Conservation (phyloP, 768 basidiomycete genomes). For the Calocybe cyanea region DNA sequence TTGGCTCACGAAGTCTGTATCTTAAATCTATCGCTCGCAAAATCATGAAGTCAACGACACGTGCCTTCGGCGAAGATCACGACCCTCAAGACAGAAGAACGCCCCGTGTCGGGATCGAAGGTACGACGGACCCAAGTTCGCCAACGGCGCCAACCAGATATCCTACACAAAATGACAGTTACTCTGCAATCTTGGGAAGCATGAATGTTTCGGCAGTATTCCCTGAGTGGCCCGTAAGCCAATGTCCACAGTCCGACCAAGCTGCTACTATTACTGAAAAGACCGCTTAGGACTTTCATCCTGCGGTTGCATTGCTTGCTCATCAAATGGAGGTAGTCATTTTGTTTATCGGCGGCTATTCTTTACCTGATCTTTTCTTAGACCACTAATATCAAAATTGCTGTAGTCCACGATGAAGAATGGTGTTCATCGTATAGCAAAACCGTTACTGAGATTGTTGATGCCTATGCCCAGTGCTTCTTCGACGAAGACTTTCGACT, state of each 20-base stretch:
- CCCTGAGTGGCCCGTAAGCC: background rate
- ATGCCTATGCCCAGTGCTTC: conserved; percentile 9
- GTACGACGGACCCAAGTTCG: background rate
- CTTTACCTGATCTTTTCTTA: conserved; percentile 1
- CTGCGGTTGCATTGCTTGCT: conserved; percentile 9
- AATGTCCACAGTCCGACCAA: background rate
- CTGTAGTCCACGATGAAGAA: conserved; percentile 10
- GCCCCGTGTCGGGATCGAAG: background rate
- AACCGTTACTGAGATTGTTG: conserved; percentile 2
- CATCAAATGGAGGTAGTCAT: conserved; percentile 8
- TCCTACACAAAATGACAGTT: background rate
- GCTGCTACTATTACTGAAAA: background rate
- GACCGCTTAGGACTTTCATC: conserved; percentile 12
- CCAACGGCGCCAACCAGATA: background rate
- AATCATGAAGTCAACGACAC: conserved; percentile 1
- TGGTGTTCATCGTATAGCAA: conserved; percentile 11
- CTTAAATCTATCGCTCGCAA: conserved; percentile 1
- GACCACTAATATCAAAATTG: conserved; percentile 9
- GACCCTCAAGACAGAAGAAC: background rate
- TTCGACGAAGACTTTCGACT: conserved; percentile 2
- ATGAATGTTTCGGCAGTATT: conserved; percentile 1
- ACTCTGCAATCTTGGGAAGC: background rate
- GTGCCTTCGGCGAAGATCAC: background rate
- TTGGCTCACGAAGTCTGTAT: conserved; percentile 7
- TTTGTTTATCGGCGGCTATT: no score